Evolutionary conservation across 176 grass and related monocot genomes (phyloP).

Genomic region (Microstegium vimineum): DNA sequence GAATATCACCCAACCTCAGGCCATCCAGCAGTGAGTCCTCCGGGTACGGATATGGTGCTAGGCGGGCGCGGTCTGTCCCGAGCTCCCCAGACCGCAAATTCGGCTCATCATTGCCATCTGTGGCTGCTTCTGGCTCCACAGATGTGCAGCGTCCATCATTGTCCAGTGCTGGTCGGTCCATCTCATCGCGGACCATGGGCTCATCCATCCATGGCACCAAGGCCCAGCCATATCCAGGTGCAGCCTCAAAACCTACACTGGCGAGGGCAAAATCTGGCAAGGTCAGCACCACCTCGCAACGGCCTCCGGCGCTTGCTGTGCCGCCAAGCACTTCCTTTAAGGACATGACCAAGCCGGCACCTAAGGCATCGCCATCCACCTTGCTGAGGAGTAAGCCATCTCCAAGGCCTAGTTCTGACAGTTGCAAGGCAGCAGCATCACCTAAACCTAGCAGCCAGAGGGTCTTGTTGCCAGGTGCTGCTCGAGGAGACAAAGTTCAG

Average conservation of each 20-base stretch:
- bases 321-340: slow-evolving; percentile 30
- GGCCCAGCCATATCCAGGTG: not conserved
- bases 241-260: slow-evolving; percentile 12
- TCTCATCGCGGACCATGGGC: slow-evolving; percentile 19
- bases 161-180: slow-evolving; percentile 7
- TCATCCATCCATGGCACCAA: slow-evolving; percentile 29
- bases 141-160: not conserved
- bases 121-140: not conserved
- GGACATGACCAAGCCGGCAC: slow-evolving; percentile 6
- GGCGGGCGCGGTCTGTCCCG: slow-evolving; percentile 27
- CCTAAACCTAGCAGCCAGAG: slow-evolving; percentile 19
- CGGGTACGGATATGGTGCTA: not conserved
- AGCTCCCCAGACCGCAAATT: slow-evolving; percentile 45
- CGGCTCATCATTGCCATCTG: not conserved
- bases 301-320: not conserved
- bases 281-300: not conserved
- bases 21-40: slow-evolving; percentile 35
- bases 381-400: slow-evolving; percentile 37
- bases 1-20: slow-evolving; percentile 34
- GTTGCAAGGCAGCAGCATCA: slow-evolving; percentile 12
- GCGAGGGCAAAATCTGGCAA: slow-evolving; percentile 35
- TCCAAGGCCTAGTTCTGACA: slow-evolving; percentile 14
- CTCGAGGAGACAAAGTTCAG: slow-evolving; percentile 29
- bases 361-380: slow-evolving; percentile 16
- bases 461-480: not conserved